phyloP scores from a whole-genome alignment of 1,139 yeast species.

The Taphrina communis region DNA sequence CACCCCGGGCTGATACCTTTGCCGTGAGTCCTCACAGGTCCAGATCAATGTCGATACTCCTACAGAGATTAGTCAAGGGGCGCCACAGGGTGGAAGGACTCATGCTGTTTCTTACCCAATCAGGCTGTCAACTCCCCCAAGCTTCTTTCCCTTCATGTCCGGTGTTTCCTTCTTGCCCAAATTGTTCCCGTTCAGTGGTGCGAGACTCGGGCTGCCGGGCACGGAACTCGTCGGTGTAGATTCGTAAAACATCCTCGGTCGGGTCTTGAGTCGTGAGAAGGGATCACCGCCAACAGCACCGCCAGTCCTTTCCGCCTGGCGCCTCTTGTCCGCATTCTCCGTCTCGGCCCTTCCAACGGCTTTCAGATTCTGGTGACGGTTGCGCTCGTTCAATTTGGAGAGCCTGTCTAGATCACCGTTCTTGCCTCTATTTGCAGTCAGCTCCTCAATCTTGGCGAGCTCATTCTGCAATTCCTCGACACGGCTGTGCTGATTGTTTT shows the following conservation, averaged over 20 bases:
- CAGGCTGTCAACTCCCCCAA: slow-evolving; percentile 34
- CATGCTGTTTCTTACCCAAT: slow-evolving; percentile 16
- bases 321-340: slow-evolving; percentile 62
- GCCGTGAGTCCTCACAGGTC: slow-evolving; percentile 20
- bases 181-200: slow-evolving; percentile 1
- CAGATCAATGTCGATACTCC: slow-evolving; percentile 33
- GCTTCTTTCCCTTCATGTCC: not conserved
- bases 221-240: slow-evolving; percentile 32
- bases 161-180: slow-evolving; percentile 10
- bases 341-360: slow-evolving; percentile 81
- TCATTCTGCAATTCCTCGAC: slow-evolving; percentile 63
- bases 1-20: not conserved
- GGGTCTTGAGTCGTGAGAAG: slow-evolving; percentile 84
- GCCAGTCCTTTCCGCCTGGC: slow-evolving; percentile 53
- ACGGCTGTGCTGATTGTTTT: slow-evolving; percentile 62
- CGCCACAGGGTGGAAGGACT: too few species aligned
- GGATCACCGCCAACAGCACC: slow-evolving; percentile 70
- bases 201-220: slow-evolving; percentile 31
- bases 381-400: slow-evolving; percentile 76
- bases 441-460: slow-evolving; percentile 52
- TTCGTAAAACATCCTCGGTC: slow-evolving; percentile 79
- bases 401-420: slow-evolving; percentile 52
- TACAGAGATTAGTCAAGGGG: not conserved
- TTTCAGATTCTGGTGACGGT: slow-evolving; percentile 77
- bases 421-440: slow-evolving; percentile 40